Evolutionary conservation across 768 basidiomycete species (phyloP).

Genomic region (Hygrophoropsis aurantiaca): DNA sequence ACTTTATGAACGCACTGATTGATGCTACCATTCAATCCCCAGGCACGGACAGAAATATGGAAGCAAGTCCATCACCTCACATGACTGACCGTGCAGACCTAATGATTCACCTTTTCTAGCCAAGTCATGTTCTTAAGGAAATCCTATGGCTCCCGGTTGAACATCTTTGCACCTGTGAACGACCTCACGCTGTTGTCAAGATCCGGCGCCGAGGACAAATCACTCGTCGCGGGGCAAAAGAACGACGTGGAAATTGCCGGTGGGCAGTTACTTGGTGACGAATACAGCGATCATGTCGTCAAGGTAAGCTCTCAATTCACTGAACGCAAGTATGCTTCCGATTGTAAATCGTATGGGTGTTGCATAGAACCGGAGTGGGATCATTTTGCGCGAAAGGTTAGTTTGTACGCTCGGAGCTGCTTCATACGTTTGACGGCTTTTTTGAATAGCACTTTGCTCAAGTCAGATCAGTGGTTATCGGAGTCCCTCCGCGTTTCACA

Average conservation of each 20-base stretch:
- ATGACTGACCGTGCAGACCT: not conserved
- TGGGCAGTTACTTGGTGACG: constrained; percentile 88
- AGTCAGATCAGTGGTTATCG: constrained; percentile 89
- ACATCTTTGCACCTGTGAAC: constrained; percentile 88
- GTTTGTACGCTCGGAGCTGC: constrained; percentile 20
- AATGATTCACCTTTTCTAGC: constrained; percentile 36
- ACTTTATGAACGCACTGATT: not conserved
- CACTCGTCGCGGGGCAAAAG: constrained; percentile 64
- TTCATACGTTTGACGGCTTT: not conserved
- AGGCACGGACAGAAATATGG: constrained; percentile 88
- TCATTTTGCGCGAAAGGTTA: constrained; percentile 88
- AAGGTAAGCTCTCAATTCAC: constrained; percentile 48
- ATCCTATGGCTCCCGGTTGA: constrained; percentile 75
- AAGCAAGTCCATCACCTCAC: constrained; percentile 56
- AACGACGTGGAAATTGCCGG: constrained; percentile 76
- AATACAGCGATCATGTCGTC: constrained; percentile 93
- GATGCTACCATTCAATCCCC: not conserved
- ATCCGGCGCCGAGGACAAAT: constrained; percentile 55
- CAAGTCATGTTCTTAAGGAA: constrained; percentile 87
- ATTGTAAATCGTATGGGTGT: not conserved
- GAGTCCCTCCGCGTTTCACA: constrained; percentile 65
- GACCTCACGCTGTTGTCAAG: constrained; percentile 84
- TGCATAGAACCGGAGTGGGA: constrained; percentile 83
- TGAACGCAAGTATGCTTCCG: not conserved
- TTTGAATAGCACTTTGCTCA: constrained; percentile 68